Evolutionary conservation across 192 early-diverging fungal genomes (phyloP).

Genomic region (Linnemannia schmuckeri): DNA sequence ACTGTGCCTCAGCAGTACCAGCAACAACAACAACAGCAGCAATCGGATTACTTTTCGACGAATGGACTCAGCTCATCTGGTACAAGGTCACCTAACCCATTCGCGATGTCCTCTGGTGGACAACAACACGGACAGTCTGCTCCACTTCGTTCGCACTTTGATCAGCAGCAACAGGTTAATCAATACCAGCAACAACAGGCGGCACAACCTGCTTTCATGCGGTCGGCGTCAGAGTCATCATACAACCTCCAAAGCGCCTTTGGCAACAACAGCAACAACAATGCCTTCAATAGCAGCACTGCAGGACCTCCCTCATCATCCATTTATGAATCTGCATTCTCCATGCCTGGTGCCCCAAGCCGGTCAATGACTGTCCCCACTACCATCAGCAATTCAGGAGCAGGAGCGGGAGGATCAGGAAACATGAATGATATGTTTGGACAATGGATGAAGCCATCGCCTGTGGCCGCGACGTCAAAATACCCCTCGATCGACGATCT

Average conservation of each 20-base stretch:
- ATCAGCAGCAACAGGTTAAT: conserved; percentile 1
- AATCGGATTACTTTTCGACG: conserved; percentile 19
- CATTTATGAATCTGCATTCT: conserved; percentile 30
- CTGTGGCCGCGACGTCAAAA: conserved; percentile 26
- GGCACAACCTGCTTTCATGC: conserved; percentile 8
- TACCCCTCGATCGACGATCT: conserved; percentile 49
- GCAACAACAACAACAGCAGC: conserved; percentile 28
- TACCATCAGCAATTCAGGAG: not conserved
- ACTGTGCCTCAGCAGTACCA: not conserved
- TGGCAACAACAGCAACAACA: not conserved
- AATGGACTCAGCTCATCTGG: conserved; percentile 5
- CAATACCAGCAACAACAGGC: not conserved
- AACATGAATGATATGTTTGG: conserved; percentile 44
- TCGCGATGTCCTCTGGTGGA: conserved; percentile 11
- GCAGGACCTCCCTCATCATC: conserved; percentile 5
- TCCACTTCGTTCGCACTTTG: not conserved
- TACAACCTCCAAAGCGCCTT: conserved; percentile 15
- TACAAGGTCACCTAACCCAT: conserved; percentile 32
- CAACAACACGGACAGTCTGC: not conserved
- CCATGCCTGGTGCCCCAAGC: conserved; percentile 9
- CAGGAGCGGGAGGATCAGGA: not conserved
- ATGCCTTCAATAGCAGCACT: not conserved
- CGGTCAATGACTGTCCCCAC: conserved; percentile 39
- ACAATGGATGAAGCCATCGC: conserved; percentile 39
- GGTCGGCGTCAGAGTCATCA: conserved; percentile 23